A percentile compares a stretch with the other conserved stretches of the same genome.
phyloP scores from a whole-genome alignment of 2,329 filamentous ascomycete genomes.

The Zymoseptoria pseudotritici region DNA sequence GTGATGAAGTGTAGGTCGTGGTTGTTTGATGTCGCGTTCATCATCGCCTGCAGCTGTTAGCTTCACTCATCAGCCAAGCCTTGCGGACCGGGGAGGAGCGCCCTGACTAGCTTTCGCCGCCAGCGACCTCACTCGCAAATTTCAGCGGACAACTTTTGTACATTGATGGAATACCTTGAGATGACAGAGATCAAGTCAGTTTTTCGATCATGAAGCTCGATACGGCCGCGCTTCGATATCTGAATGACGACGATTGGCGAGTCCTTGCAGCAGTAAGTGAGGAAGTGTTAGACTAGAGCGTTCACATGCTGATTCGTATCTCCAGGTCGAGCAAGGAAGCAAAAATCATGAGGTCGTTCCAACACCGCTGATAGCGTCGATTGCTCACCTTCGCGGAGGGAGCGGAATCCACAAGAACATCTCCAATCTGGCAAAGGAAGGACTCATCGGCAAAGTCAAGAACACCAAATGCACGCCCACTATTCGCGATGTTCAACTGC shows the following conservation, averaged over 20 bases:
- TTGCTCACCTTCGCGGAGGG: slow-evolving; percentile 68
- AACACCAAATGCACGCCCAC: slow-evolving; percentile 66
- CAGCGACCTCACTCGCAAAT: slow-evolving; percentile 4
- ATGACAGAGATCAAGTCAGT: not conserved
- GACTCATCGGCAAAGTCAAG: slow-evolving; percentile 84
- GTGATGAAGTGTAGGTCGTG: slow-evolving; percentile 1
- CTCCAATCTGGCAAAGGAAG: slow-evolving; percentile 82
- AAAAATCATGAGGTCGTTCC: slow-evolving; percentile 97
- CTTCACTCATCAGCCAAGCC: slow-evolving; percentile 1
- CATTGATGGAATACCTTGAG: not conserved
- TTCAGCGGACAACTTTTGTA: not conserved
- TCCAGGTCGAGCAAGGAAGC: slow-evolving; percentile 82
- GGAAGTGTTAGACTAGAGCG: slow-evolving; percentile 14
- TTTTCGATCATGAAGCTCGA: slow-evolving; percentile 76
- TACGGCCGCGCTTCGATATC: slow-evolving; percentile 84
- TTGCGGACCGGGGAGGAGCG: not conserved
- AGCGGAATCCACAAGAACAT: slow-evolving; percentile 79
- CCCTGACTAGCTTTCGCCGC: not conserved
- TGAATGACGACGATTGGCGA: slow-evolving; percentile 88
- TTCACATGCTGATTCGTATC: slow-evolving; percentile 13
- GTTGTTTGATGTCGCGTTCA: not conserved
- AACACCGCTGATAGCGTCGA: slow-evolving; percentile 75
- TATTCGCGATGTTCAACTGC: not conserved
- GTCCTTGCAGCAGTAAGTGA: slow-evolving; percentile 77
- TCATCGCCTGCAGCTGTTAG: slow-evolving; percentile 3